Evolutionary conservation across 2,329 filamentous ascomycete genomes (phyloP).

Genomic region (Aspergillus sp.): DNA sequence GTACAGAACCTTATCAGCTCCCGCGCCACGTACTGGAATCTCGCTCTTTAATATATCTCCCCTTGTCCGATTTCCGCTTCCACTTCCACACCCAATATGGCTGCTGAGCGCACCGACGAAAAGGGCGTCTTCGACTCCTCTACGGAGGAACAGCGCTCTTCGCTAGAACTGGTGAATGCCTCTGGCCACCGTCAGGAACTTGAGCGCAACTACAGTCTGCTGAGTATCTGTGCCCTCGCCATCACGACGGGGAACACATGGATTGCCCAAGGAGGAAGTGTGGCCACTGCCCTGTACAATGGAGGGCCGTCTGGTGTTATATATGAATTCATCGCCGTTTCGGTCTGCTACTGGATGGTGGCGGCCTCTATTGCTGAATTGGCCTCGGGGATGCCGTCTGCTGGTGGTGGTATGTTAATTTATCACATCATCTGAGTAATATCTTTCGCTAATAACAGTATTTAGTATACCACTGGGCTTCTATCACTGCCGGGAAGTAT

Average conservation of each 20-base stretch:
- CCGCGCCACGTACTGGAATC: background rate
- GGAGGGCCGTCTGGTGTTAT: constrained; percentile 62
- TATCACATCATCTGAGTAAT: background rate
- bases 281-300: constrained; percentile 58
- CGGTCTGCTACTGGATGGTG: constrained; percentile 58
- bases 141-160: constrained; percentile 25
- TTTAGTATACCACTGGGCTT: constrained; percentile 61
- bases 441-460: background rate
- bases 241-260: constrained; percentile 66
- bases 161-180: constrained; percentile 56
- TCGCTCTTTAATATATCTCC: background rate
- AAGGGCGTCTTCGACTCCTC: constrained; percentile 20
- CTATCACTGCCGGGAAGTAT: constrained; percentile 57
- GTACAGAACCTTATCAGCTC: background rate
- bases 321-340: constrained; percentile 58
- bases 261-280: constrained; percentile 63
- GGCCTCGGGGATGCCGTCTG: constrained; percentile 61
- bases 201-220: constrained; percentile 61
- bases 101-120: constrained; percentile 24
- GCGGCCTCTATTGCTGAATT: constrained; percentile 62
- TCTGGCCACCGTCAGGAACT: constrained; percentile 65
- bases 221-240: constrained; percentile 60
- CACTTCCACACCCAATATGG: constrained; percentile 14
- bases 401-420: constrained; percentile 47
- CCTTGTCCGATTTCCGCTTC: background rate